Evolutionary conservation across 1,284 basidiomycete species (phyloP).

Genomic region (Mycosarcoma maydis): DNA sequence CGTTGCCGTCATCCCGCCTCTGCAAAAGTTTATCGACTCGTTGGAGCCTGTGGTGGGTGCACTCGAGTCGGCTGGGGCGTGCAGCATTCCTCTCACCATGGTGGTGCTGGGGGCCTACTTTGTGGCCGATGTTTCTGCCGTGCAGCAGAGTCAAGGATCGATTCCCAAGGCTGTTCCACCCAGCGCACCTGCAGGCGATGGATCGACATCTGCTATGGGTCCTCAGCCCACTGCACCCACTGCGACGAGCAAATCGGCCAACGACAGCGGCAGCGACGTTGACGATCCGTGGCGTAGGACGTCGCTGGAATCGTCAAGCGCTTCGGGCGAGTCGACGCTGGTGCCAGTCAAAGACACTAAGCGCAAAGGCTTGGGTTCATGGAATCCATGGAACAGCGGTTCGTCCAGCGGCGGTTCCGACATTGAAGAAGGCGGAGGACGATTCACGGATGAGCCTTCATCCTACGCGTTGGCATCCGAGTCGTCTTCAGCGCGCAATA

Average conservation of each 20-base stretch:
- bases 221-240: conserved; percentile 28
- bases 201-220: conserved; percentile 17
- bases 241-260: background rate
- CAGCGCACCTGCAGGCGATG: conserved; percentile 37
- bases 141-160: conserved; percentile 7
- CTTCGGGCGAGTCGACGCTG: conserved; percentile 35
- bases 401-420: conserved; percentile 27
- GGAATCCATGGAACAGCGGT: conserved; percentile 54
- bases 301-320: conserved; percentile 25
- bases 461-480: conserved; percentile 2
- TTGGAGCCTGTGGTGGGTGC: conserved; percentile 68
- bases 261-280: conserved; percentile 2
- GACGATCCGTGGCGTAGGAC: conserved; percentile 43
- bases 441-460: conserved; percentile 26
- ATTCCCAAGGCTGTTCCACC: conserved; percentile 33
- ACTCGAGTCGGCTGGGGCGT: conserved; percentile 68
- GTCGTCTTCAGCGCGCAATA: background rate
- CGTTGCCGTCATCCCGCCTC: conserved; percentile 80
- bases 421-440: conserved; percentile 28
- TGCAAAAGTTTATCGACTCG: conserved; percentile 69
- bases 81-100: conserved; percentile 80
- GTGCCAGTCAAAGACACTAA: conserved; percentile 29
- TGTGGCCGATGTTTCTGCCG: conserved; percentile 43
- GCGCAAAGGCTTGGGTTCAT: conserved; percentile 35
- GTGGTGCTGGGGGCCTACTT: conserved; percentile 94